Conservation (phyloP, 1,284 basidiomycete genomes). For the Bjerkandera adusta region DNA sequence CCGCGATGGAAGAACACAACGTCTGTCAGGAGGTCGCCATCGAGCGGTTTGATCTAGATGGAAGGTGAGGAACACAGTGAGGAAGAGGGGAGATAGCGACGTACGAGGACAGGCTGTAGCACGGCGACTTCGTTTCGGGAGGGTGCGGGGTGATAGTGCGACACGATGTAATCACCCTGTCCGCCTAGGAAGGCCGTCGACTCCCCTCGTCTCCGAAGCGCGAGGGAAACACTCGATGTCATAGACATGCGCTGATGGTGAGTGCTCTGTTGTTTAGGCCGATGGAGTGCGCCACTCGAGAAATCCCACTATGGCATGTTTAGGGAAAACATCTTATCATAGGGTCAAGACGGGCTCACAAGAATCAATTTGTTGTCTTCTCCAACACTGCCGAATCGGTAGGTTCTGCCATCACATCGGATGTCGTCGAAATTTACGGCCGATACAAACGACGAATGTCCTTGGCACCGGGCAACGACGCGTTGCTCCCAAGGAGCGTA, state of each 20-base stretch:
- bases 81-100: conserved; percentile 24
- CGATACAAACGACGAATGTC: conserved; percentile 93
- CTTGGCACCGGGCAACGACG: conserved; percentile 95
- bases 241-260: conserved; percentile 73
- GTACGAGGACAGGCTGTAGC: conserved; percentile 86
- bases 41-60: conserved; percentile 71
- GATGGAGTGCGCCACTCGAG: conserved; percentile 72
- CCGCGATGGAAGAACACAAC: conserved; percentile 72
- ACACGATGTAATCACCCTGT: conserved; percentile 35
- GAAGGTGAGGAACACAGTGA: conserved; percentile 5
- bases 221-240: conserved; percentile 71
- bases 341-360: conserved; percentile 37
- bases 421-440: conserved; percentile 87
- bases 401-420: conserved; percentile 82
- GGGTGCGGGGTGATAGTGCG: conserved; percentile 81
- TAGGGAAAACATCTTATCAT: conserved; percentile 6
- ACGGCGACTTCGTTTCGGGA: conserved; percentile 87
- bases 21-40: conserved; percentile 71
- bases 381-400: conserved; percentile 89
- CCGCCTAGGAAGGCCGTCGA: conserved; percentile 54
- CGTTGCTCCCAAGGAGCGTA: conserved; percentile 90
- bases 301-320: conserved; percentile 77
- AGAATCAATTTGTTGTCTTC: conserved; percentile 93
- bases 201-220: conserved; percentile 49
- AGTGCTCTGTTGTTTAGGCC: conserved; percentile 63